A percentile compares a stretch with the other conserved stretches of the same genome.
These are phyloP conservation scores for Erigeron canadensis DNA, from an alignment of 129 eudicot genomes.

Conservation along the genomic window DNA sequence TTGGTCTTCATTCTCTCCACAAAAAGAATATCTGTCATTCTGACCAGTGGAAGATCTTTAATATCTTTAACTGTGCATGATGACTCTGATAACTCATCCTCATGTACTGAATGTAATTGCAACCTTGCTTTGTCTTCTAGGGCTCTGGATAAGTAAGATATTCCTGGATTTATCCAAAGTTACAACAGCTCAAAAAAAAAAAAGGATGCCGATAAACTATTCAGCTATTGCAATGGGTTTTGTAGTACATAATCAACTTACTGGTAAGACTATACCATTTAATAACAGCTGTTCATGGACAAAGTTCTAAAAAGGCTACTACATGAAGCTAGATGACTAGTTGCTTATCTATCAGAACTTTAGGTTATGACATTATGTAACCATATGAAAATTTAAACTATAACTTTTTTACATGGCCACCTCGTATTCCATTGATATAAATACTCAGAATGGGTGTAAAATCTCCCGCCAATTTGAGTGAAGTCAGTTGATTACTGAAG, in stretches of 20 bases:
- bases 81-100: slow-evolving; percentile 41
- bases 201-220: slow-evolving; percentile 13
- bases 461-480: not conserved
- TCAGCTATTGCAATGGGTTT: slow-evolving; percentile 6
- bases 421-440: not conserved
- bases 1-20: slow-evolving; percentile 66
- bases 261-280: not conserved
- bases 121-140: slow-evolving; percentile 74
- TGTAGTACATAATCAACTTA: not conserved
- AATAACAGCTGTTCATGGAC: not conserved
- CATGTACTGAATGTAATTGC: slow-evolving; percentile 42
- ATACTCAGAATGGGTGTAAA: not conserved
- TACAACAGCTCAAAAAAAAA: slow-evolving; percentile 46
- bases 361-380: too few species aligned
- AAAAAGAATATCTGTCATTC: slow-evolving; percentile 77
- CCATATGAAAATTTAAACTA: too few species aligned
- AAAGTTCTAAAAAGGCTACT: not conserved
- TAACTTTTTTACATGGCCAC: too few species aligned
- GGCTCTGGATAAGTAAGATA: slow-evolving; percentile 97
- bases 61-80: slow-evolving; percentile 29
- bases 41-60: slow-evolving; percentile 45
- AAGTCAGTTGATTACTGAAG: not conserved
- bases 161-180: slow-evolving; percentile 76
- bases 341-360: not conserved
- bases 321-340: not conserved